A percentile compares a stretch with the other conserved stretches of the same genome.
Conservation (phyloP, 768 basidiomycete species). For the Leucosporidium yakuticum region DNA sequence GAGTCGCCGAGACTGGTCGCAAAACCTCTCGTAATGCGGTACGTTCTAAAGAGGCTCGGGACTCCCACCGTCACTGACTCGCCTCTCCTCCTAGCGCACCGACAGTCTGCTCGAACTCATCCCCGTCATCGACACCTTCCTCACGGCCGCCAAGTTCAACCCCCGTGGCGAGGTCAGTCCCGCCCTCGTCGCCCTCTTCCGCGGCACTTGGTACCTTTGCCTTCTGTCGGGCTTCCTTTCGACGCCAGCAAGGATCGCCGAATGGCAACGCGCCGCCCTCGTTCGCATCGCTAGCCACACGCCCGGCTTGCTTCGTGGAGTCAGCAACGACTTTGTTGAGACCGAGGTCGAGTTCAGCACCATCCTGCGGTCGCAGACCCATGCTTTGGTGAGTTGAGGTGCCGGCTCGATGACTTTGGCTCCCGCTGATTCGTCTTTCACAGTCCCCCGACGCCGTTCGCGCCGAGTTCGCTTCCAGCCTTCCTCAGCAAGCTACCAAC, state of each 20-base stretch:
- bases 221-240: slow-evolving; percentile 73
- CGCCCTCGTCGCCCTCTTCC: slow-evolving; percentile 68
- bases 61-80: neutral
- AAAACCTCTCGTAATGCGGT: neutral
- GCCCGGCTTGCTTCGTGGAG: slow-evolving; percentile 74
- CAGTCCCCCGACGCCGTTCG: slow-evolving; percentile 53
- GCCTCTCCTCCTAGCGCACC: slow-evolving; percentile 51
- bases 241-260: slow-evolving; percentile 37
- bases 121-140: slow-evolving; percentile 81
- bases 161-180: slow-evolving; percentile 54
- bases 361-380: slow-evolving; percentile 72
- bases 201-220: slow-evolving; percentile 91
- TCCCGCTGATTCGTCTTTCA: slow-evolving; percentile 37
- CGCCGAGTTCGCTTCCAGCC: slow-evolving; percentile 56
- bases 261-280: slow-evolving; percentile 71
- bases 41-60: neutral
- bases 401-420: neutral
- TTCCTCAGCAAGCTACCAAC: slow-evolving; percentile 61
- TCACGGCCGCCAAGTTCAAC: slow-evolving; percentile 64
- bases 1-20: slow-evolving; percentile 57
- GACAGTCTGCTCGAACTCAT: slow-evolving; percentile 80
- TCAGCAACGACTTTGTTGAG: slow-evolving; percentile 69
- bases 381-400: slow-evolving; percentile 38
- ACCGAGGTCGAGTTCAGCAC: slow-evolving; percentile 91
- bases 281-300: slow-evolving; percentile 77